Conservation (phyloP, 345 rosid genomes). For the Tarenaya hassleriana region DNA sequence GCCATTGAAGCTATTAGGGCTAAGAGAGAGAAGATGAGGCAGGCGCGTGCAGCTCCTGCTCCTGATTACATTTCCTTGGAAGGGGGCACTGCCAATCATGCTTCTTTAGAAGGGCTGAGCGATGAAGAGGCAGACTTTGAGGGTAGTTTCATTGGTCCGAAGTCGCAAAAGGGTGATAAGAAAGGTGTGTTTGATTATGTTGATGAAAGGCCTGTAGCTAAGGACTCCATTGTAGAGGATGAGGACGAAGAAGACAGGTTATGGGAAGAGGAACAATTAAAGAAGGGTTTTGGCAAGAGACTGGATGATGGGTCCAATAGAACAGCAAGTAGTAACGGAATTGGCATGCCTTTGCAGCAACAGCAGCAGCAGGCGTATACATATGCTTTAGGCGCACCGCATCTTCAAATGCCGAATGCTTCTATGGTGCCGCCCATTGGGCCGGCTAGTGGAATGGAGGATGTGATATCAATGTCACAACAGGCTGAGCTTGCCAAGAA, state of each 20-base stretch:
- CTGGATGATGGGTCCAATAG: constrained; percentile 55
- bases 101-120: constrained; percentile 50
- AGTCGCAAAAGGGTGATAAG: constrained; percentile 26
- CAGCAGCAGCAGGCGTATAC: constrained; percentile 37
- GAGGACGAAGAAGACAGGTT: constrained; percentile 83
- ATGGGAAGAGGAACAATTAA: constrained; percentile 91
- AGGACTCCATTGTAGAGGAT: constrained; percentile 32
- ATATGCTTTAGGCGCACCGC: constrained; percentile 25
- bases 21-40: constrained; percentile 56
- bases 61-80: constrained; percentile 79
- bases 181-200: constrained; percentile 70
- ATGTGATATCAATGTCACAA: constrained; percentile 56
- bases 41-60: constrained; percentile 44
- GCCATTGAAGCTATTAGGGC: constrained; percentile 60
- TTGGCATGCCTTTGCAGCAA: constrained; percentile 23
- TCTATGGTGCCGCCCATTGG: constrained; percentile 44
- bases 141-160: constrained; percentile 52
- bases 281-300: constrained; percentile 86
- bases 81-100: constrained; percentile 38
- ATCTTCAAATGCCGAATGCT: constrained; percentile 26
- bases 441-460: constrained; percentile 40
- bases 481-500: constrained; percentile 72
- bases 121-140: constrained; percentile 76
- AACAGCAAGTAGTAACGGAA: constrained; percentile 27
- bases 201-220: constrained; percentile 31